Evolutionary conservation across 1,284 basidiomycete genomes (phyloP), one percentile per base, ranked within the genome.

Genomic region (Bondarzewia mesenterica): DNA sequence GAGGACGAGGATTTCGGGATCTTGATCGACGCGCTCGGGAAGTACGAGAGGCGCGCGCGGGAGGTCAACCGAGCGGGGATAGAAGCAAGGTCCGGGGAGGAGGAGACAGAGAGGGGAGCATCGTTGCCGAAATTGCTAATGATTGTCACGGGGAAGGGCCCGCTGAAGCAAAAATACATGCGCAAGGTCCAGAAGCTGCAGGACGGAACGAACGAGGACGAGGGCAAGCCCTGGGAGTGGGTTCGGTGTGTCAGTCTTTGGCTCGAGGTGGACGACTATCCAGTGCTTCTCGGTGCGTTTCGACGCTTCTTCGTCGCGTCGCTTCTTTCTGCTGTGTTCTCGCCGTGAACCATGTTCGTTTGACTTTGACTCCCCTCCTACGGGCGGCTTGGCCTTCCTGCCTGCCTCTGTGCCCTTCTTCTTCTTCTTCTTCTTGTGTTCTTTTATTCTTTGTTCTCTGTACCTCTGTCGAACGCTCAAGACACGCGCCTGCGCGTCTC

Each of bases 1-100:
- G 83, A 90, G 6, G 96, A 99, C 61, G 96, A 99, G 65, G 93
- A 99, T 63, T 98, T 99, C 55, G 71, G 76, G 3, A 77, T 96
- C 39, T 76, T 99, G 5, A 65, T 96, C 14, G 71, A 77, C 14
- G 90, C 91, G 7, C 68, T 97, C 37, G 60, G 61, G 6, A 46
- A 71, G 22, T 96, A 94, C 62, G 85, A 96, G 57, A 54, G 60
- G 35, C 73, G 70, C 50, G 92, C 84, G 12, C 54, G 60, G 26
- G 61, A 63, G 27, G 57, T 60, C 18, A 59, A 55, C 92, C 1
- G 85, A 35, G 65, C 94, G 44, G 80, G 91, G 50, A 71, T 96
- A 25, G 82, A 98, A 25, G 99, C 29, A 7, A 10, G 4, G 29
- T 32, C 29, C 5, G 29, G n/a, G 95, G 1, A 96, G 96, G 0